Evolutionary conservation across 2,329 filamentous ascomycete species (phyloP), one percentile per base, ranked within the genome.

Genomic region (Akanthomyces lecanii): DNA sequence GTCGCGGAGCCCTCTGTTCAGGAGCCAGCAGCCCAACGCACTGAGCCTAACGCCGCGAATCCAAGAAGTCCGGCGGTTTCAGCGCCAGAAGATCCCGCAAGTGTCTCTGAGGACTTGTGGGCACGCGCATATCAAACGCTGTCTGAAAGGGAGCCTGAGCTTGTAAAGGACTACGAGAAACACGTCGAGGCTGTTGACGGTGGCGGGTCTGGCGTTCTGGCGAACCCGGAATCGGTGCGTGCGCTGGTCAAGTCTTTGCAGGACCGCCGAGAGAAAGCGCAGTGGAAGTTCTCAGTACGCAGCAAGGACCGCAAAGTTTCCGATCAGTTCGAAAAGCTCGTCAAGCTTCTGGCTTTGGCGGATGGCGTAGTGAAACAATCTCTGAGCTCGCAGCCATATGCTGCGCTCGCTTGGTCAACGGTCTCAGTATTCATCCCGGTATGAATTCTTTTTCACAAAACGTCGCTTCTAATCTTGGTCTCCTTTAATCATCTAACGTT

Each of bases 321-420:
- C 6, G 28, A 59, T 28, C 61, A 58, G 28, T 21, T 57, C 14
- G 54, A 58, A 23, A 51, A 47, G 25, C n/a, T 59, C 4, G 45
- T 47, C 45, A 53, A 59, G 21, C 38, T 53, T 16, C 47, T 63
- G 5, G n/a, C 47, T 21, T 30, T 25, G 21, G 36, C 54, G 8
- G 48, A 53, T 30, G 44, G 23, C 28, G 45, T 63, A n/a, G 23
- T 59, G 4, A 58, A 38, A 14, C 30, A 28, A 23, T 54, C 61
- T 12, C 30, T 42, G n/a, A 44, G 52, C 25, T 40, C 61, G 8
- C 53, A 63, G 36, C 61, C 47, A 18, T 60, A 53, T 38, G 54
- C 61, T n/a, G 55, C 40, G 10, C 38, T 60, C 11, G 62, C 54
- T 3, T 60, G 55, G 55, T 60, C 62, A 5, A 25, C n/a, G 8